A percentile compares a stretch with the other conserved stretches of the same genome.
These are phyloP conservation scores for Trypanosoma lewisi DNA, from an alignment of 208 protist genomes.

Conservation along the genomic window DNA sequence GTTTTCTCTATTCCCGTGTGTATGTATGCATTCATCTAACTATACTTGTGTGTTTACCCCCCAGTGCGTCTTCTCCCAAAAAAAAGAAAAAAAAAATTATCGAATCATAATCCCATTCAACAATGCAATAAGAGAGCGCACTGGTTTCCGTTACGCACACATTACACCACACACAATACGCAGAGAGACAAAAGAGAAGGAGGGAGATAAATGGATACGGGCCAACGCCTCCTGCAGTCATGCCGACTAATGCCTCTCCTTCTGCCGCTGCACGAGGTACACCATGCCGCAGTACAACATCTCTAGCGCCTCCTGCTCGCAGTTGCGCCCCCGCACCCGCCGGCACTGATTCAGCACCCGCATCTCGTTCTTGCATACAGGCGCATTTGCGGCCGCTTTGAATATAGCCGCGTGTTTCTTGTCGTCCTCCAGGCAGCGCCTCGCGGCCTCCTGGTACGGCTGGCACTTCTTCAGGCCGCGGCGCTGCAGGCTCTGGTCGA, in stretches of 20 bases:
- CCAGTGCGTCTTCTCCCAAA: too few relatives aligned
- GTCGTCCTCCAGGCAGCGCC: conserved; percentile 71
- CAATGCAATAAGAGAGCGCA: too few relatives aligned
- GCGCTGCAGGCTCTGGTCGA: conserved; percentile 81
- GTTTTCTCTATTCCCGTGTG: too few relatives aligned
- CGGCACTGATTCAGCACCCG: conserved; percentile 56
- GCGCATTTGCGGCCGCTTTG: conserved; percentile 49
- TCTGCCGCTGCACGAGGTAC: conserved; percentile 57
- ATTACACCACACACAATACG: neutral
- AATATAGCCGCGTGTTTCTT: conserved; percentile 79
- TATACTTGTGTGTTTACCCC: too few relatives aligned
- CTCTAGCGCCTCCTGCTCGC: conserved; percentile 78
- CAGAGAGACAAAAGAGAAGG: neutral
- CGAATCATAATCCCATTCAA: too few relatives aligned
- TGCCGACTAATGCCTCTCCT: conserved; percentile 7
- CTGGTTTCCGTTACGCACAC: too few relatives aligned
- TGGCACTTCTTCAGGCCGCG: conserved; percentile 65
- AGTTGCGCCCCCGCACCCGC: conserved; percentile 40
- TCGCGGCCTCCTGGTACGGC: conserved; percentile 67
- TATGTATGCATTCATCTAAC: too few relatives aligned
- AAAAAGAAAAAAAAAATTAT: too few relatives aligned
- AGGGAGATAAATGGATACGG: neutral
- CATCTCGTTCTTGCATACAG: conserved; percentile 67
- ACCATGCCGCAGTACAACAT: conserved; percentile 86
- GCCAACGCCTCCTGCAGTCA: neutral